Conservation (phyloP, 2,329 filamentous ascomycete genomes). For the Trichocomaceae sp. region DNA sequence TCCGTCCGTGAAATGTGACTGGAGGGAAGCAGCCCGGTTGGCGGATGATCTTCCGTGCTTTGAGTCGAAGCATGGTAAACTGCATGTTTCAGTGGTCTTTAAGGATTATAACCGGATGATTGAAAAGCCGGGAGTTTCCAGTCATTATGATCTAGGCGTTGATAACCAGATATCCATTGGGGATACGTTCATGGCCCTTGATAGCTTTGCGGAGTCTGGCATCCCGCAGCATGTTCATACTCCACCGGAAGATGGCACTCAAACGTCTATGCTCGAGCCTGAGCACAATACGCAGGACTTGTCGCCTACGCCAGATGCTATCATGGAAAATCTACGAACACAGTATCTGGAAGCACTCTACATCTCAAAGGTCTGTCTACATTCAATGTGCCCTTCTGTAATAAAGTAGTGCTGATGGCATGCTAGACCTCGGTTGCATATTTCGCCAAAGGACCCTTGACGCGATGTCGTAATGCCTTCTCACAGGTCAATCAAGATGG, state of each 20-base stretch:
- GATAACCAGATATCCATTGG: slow-evolving; percentile 3
- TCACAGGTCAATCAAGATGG: slow-evolving; percentile 23
- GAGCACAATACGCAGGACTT: slow-evolving; percentile 12
- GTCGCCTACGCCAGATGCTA: slow-evolving; percentile 27
- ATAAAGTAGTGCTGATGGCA: slow-evolving; percentile 9
- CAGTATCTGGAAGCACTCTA: slow-evolving; percentile 41
- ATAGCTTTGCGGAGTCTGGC: background rate
- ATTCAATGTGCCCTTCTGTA: background rate
- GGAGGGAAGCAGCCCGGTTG: slow-evolving; percentile 32
- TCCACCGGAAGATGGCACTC: slow-evolving; percentile 16
- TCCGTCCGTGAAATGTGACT: slow-evolving; percentile 16
- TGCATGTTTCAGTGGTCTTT: slow-evolving; percentile 29
- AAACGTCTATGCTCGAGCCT: slow-evolving; percentile 15
- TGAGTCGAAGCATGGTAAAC: slow-evolving; percentile 18
- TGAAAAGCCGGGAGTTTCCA: background rate
- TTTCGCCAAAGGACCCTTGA: slow-evolving; percentile 46
- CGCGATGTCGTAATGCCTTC: slow-evolving; percentile 39
- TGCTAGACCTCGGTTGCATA: slow-evolving; percentile 44
- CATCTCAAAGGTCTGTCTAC: slow-evolving; percentile 33
- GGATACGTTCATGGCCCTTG: background rate
- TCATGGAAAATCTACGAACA: slow-evolving; percentile 30
- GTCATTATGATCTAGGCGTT: background rate
- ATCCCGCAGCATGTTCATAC: slow-evolving; percentile 3
- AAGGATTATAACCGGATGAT: slow-evolving; percentile 9
- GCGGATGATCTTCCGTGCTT: slow-evolving; percentile 22